Conservation (phyloP, 1,284 basidiomycete species). For the Fomitopsis betulina region DNA sequence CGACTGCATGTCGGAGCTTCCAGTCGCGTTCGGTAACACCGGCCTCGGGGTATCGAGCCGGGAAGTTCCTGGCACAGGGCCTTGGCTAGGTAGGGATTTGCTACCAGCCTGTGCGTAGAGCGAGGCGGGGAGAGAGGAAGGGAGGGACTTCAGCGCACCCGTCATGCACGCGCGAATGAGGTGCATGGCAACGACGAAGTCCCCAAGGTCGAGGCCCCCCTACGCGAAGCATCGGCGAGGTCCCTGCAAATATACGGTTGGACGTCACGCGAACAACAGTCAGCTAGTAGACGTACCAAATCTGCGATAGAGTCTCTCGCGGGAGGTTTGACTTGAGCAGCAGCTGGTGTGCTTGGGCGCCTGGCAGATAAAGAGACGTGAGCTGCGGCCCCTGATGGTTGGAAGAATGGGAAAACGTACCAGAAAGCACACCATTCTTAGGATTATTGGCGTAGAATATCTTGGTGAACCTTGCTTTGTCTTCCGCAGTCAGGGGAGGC, state of each 20-base stretch:
- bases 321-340: conserved; percentile 91
- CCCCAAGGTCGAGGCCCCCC: conserved; percentile 87
- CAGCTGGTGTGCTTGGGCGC: conserved; percentile 85
- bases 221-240: conserved; percentile 90
- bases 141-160: conserved; percentile 69
- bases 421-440: conserved; percentile 69
- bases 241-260: conserved; percentile 50
- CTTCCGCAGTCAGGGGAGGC: conserved; percentile 69
- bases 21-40: neutral
- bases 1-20: conserved; percentile 12
- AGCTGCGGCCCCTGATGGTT: neutral
- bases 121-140: conserved; percentile 74
- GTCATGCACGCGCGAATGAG: conserved; percentile 92
- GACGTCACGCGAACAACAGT: too few species aligned
- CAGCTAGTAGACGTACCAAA: conserved; percentile 62
- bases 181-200: conserved; percentile 97
- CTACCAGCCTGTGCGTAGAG: conserved; percentile 78
- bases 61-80: conserved; percentile 3
- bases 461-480: conserved; percentile 77
- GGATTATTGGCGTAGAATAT: conserved; percentile 74
- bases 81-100: neutral
- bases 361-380: conserved; percentile 30
- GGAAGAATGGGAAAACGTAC: conserved; percentile 34
- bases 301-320: conserved; percentile 83
- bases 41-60: conserved; percentile 7